phyloP scores from a whole-genome alignment of 306 rosid genomes.

The Luffa acutangula region DNA sequence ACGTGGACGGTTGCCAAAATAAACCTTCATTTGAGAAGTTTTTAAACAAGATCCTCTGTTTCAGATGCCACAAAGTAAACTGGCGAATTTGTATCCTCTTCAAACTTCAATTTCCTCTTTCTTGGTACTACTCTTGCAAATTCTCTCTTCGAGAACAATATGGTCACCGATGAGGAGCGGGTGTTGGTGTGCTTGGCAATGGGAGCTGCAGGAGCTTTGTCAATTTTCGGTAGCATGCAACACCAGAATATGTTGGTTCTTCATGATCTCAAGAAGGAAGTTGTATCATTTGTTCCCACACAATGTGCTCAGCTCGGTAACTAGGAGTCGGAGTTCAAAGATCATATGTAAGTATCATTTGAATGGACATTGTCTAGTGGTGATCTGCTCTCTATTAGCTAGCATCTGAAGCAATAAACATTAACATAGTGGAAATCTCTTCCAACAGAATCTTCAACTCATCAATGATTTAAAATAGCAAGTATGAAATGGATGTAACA shows the following conservation, averaged over 20 bases:
- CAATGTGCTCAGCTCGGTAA: conserved; percentile 1
- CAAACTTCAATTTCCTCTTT: too few species aligned
- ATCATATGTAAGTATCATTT: not conserved
- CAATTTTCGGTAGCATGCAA: conserved; percentile 43
- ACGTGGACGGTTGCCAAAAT: too few species aligned
- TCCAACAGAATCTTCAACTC: not conserved
- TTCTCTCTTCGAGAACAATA: conserved; percentile 28
- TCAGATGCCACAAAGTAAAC: too few species aligned
- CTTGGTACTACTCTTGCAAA: too few species aligned
- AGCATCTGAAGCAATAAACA: not conserved
- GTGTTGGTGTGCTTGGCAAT: conserved; percentile 57
- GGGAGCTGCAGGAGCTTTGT: conserved; percentile 46
- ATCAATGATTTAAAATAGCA: not conserved
- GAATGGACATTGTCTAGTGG: not conserved
- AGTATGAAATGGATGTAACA: not conserved
- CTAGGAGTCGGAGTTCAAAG: not conserved
- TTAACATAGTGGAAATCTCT: not conserved
- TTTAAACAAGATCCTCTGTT: too few species aligned
- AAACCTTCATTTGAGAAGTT: too few species aligned
- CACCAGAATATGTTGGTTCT: conserved; percentile 30
- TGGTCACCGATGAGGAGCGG: not conserved
- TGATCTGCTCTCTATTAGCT: too few species aligned
- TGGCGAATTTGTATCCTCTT: too few species aligned
- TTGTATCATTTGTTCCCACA: conserved; percentile 26
- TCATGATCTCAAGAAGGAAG: conserved; percentile 25